A percentile compares a stretch with the other conserved stretches of the same genome.
These are phyloP conservation scores for Amaranthus hypochondriacus DNA, from an alignment of 148 eudicot genomes.

Conservation along the genomic window DNA sequence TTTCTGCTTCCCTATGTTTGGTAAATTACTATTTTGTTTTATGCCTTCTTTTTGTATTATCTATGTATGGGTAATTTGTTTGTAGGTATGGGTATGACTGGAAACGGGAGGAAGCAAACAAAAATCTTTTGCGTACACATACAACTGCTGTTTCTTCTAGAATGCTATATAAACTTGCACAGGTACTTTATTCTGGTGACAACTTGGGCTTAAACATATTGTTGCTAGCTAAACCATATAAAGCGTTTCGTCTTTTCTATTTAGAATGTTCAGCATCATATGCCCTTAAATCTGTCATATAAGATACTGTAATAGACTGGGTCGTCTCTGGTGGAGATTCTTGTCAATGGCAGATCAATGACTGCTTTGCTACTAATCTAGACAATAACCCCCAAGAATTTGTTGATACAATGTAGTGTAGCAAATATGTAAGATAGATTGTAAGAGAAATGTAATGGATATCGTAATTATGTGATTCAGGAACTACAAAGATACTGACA, in stretches of 20 bases:
- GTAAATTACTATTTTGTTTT: neutral
- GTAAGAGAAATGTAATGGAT: too few relatives aligned
- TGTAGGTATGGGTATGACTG: conserved; percentile 86
- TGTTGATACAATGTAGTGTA: too few relatives aligned
- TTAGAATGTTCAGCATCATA: neutral
- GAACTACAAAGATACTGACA: too few relatives aligned
- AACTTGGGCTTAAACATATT: neutral
- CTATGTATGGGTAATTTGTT: neutral
- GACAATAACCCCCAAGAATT: too few relatives aligned
- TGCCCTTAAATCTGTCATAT: too few relatives aligned
- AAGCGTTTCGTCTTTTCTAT: neutral
- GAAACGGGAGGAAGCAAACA: conserved; percentile 91
- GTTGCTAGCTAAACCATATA: neutral
- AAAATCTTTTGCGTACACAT: conserved; percentile 91
- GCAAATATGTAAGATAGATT: too few relatives aligned
- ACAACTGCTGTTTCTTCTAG: conserved; percentile 98
- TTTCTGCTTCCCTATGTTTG: too few relatives aligned
- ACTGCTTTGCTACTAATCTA: too few relatives aligned
- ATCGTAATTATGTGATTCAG: too few relatives aligned
- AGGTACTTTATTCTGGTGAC: conserved; percentile 38
- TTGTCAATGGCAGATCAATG: too few relatives aligned
- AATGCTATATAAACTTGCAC: conserved; percentile 84
- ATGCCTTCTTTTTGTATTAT: neutral
- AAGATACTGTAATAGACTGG: too few relatives aligned
- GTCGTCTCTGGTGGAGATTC: too few relatives aligned